Evolutionary conservation across 352 stramenopile species (phyloP).

Genomic region (Thalassiosira mediterranea): DNA sequence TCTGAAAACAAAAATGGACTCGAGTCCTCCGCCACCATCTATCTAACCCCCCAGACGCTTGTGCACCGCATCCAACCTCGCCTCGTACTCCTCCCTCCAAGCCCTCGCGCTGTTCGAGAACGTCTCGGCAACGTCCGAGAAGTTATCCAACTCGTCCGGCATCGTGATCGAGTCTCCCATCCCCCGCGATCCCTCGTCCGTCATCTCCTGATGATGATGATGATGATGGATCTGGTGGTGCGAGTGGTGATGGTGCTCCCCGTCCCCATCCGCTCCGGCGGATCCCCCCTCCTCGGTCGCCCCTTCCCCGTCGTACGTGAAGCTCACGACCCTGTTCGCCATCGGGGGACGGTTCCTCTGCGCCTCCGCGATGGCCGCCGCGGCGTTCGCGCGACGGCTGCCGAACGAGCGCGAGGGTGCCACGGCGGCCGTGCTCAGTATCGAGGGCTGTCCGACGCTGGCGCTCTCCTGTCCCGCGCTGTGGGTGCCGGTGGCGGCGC

Average conservation of each 20-base stretch:
- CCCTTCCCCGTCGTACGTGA: slow-evolving; percentile 26
- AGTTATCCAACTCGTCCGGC: slow-evolving; percentile 64
- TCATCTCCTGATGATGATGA: not conserved
- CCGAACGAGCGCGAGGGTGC: slow-evolving; percentile 50
- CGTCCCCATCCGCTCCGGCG: not conserved
- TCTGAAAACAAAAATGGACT: no score
- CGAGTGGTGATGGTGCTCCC: no score
- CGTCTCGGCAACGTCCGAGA: slow-evolving; percentile 57
- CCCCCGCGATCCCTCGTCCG: slow-evolving; percentile 5
- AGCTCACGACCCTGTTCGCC: slow-evolving; percentile 57
- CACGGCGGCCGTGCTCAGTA: slow-evolving; percentile 53
- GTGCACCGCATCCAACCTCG: slow-evolving; percentile 52
- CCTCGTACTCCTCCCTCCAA: slow-evolving; percentile 65
- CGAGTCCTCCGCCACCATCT: no score
- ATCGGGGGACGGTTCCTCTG: slow-evolving; percentile 12
- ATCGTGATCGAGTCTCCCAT: slow-evolving; percentile 58
- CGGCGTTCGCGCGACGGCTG: slow-evolving; percentile 39
- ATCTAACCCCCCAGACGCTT: slow-evolving; percentile 46
- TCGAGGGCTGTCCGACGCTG: slow-evolving; percentile 48
- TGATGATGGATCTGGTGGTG: not conserved
- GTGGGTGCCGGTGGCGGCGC: slow-evolving; percentile 38
- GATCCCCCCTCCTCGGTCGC: slow-evolving; percentile 24
- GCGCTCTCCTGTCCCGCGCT: slow-evolving; percentile 53
- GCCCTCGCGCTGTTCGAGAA: slow-evolving; percentile 56
- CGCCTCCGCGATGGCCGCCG: slow-evolving; percentile 21